These are phyloP conservation scores for Paramecium sonneborni DNA, from an alignment of 73 alveolate genomes.

Conservation along the genomic window DNA sequence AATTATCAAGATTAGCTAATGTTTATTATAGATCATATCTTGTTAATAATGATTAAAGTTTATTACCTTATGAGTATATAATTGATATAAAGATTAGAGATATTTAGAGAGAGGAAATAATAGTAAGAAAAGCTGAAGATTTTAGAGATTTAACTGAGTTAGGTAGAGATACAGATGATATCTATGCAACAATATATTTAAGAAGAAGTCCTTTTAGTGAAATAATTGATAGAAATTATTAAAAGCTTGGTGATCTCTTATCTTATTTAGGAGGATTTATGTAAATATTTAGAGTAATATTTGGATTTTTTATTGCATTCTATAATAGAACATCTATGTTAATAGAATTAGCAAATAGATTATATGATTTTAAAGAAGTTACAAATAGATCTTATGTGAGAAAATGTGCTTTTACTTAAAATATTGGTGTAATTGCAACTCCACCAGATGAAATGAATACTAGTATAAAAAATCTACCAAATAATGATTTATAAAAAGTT, in stretches of 20 bases:
- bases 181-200: not conserved
- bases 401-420: not conserved
- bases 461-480: not conserved
- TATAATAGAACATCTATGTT: not conserved
- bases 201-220: constrained; percentile 24
- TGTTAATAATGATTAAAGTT: not conserved
- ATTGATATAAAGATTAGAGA: not conserved
- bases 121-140: not conserved
- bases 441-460: not conserved
- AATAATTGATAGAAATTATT: not conserved
- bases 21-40: not conserved
- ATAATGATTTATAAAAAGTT: not conserved
- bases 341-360: not conserved
- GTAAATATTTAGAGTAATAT: not conserved
- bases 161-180: not conserved
- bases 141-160: not conserved
- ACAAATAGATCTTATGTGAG: not conserved
- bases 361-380: not conserved
- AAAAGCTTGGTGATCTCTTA: constrained; percentile 7
- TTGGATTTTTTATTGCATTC: not conserved
- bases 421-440: not conserved
- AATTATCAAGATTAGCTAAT: not conserved
- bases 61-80: not conserved
- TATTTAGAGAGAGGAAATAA: not conserved
- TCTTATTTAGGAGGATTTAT: not conserved